Evolutionary conservation across 2,329 filamentous ascomycete genomes (phyloP), one percentile per base, ranked within the genome.

Genomic region (Fusarium drepaniforme): DNA sequence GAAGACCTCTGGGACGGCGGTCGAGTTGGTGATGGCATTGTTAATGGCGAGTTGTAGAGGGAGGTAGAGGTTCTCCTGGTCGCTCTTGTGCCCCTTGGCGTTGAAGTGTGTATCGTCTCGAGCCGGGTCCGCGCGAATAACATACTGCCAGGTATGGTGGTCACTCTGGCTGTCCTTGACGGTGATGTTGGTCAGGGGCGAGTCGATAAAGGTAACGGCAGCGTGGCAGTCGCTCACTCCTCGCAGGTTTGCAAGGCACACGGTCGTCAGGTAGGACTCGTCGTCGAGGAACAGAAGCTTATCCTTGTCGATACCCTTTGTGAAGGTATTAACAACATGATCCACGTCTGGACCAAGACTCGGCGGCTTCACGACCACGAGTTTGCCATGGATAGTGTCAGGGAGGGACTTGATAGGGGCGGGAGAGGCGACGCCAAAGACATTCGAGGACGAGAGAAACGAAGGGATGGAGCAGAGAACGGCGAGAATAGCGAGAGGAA

Each of bases 101-200:
- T 88, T 86, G 57, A 70, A 92, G 86, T 40, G 84, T 84, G 9
- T 76, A 79, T 53, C 88, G 40, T 68, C 56, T 25, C 71, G 67
- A 5, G 70, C 68, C 1, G 71, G 76, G 59, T 82, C 79, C 18
- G 73, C 72, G 1, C 76, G 72, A 40, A 83, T 72, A 1, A 73
- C 76, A 62, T 82, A 82, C 25, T 77, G 75, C 79, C 80, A 83
- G 15, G 75, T 78, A 38, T 79, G 74, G 12, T 70, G 71, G 30
- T 56, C 28, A 11, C 63, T 64, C 25, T 69, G 63, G 21, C 67
- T 65, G 9, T 64, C 28, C 13, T 65, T 25, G 4, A 60, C 28
- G 7, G 25, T 44, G 9, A 16, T 44, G 16, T 49, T 67, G 6
- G 78, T 81, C 49, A 75, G 64, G 7, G 80, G 81, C 7, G 79